These are phyloP conservation scores for Micractinium sp. DNA, from an alignment of 139 green algal species.

Conservation along the genomic window DNA sequence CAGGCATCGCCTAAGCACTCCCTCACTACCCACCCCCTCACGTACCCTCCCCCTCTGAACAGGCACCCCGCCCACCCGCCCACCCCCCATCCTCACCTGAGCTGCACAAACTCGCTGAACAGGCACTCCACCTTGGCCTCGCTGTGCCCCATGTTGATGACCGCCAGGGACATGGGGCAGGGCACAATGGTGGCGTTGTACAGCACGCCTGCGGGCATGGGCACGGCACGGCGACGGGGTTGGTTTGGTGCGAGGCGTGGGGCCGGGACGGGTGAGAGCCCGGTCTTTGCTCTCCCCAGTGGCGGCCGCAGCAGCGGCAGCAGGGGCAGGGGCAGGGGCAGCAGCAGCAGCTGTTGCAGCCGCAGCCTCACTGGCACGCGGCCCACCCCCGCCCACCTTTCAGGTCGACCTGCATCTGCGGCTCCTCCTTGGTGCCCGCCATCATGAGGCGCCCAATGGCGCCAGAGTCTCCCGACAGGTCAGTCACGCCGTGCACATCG, in stretches of 20 bases:
- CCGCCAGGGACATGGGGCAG: constrained; percentile 24
- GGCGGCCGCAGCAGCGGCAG: neutral
- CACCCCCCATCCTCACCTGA: constrained; percentile 14
- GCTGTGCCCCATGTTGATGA: constrained; percentile 40
- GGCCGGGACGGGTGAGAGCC: too few species aligned
- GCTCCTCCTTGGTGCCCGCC: constrained; percentile 4
- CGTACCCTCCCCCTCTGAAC: neutral
- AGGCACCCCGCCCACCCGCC: neutral
- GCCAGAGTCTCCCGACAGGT: constrained; percentile 47
- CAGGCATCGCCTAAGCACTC: too few species aligned
- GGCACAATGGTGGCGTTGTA: constrained; percentile 43
- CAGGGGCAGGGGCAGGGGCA: neutral
- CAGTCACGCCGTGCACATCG: constrained; percentile 34
- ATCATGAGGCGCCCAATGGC: constrained; percentile 46
- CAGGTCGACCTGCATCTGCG: constrained; percentile 38
- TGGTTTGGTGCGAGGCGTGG: too few species aligned
- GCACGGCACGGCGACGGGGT: neutral
- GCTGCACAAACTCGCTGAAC: constrained; percentile 42
- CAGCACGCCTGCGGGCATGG: constrained; percentile 6
- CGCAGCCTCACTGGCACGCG: too few species aligned
- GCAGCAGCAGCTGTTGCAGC: neutral
- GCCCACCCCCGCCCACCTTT: constrained; percentile 21
- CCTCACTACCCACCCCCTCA: too few species aligned
- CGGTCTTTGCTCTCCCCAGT: too few species aligned
- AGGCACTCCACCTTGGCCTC: constrained; percentile 50